Conservation (phyloP, 2,329 filamentous ascomycete species). For the Anisogramma anomala region DNA sequence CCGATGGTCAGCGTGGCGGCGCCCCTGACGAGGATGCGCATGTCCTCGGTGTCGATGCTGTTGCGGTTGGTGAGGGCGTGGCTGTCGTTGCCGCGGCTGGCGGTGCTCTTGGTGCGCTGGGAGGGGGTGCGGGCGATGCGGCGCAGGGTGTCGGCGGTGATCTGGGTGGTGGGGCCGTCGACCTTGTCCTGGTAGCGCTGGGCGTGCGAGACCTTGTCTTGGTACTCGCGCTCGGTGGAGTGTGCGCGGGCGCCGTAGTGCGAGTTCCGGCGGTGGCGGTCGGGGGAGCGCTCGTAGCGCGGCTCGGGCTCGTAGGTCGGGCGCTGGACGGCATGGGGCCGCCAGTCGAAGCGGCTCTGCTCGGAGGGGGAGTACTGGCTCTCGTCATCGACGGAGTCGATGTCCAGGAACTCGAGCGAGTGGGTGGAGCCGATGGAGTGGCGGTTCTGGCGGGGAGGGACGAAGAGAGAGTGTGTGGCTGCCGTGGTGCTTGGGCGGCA, state of each 20-base stretch:
- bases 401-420: conserved; percentile 18
- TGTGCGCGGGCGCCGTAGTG: conserved; percentile 23
- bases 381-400: conserved; percentile 27
- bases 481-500: conserved; percentile 26
- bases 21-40: conserved; percentile 50
- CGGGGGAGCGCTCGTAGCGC: conserved; percentile 28
- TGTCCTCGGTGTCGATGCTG: conserved; percentile 41
- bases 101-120: conserved; percentile 46
- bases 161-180: conserved; percentile 32
- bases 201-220: conserved; percentile 33
- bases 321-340: conserved; percentile 17
- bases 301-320: conserved; percentile 29
- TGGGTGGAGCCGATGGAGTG: conserved; percentile 18
- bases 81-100: conserved; percentile 52
- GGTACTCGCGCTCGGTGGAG: conserved; percentile 20
- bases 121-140: conserved; percentile 41
- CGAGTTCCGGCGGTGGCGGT: conserved; percentile 28
- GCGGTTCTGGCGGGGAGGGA: conserved; percentile 20
- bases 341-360: conserved; percentile 21
- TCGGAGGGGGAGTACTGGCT: conserved; percentile 27
- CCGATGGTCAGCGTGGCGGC: conserved; percentile 44
- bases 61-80: conserved; percentile 49
- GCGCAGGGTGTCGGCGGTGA: conserved; percentile 46
- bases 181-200: conserved; percentile 40
- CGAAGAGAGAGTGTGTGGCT: conserved; percentile 20